Evolutionary conservation across 2,329 filamentous ascomycete species (phyloP).

Genomic region (Xylaria sp.): DNA sequence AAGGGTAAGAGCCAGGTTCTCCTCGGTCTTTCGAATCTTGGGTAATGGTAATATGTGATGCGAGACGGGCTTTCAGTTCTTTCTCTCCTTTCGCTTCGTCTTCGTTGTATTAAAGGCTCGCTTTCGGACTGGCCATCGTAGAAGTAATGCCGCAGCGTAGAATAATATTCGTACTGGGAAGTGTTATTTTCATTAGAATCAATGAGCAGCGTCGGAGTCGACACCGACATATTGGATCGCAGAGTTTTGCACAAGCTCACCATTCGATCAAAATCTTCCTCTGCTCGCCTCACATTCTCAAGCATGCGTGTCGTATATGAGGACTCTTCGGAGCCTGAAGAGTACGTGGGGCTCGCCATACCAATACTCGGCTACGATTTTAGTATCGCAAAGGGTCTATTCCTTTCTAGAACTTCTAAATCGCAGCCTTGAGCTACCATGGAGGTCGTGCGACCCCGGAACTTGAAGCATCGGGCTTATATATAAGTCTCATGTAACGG

Average conservation of each 20-base stretch:
- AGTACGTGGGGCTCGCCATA: constrained; percentile 26
- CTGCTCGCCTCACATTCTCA: background rate
- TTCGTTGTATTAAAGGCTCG: background rate
- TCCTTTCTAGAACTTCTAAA: constrained; percentile 3
- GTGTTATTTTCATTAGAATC: background rate
- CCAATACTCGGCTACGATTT: background rate
- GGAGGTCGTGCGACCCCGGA: no score
- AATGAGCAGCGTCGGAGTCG: background rate
- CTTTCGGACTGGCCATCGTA: background rate
- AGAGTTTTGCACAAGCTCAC: constrained; percentile 18
- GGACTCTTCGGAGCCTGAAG: constrained; percentile 30
- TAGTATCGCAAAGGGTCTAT: background rate
- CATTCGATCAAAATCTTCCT: constrained; percentile 16
- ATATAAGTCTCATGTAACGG: background rate
- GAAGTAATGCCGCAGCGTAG: background rate
- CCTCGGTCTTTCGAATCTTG: background rate
- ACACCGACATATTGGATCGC: background rate
- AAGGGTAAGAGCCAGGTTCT: background rate
- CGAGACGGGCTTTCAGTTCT: background rate
- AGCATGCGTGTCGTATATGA: constrained; percentile 21
- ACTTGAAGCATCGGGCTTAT: background rate
- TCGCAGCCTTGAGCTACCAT: background rate
- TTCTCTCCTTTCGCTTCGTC: background rate
- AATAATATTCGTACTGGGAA: background rate
- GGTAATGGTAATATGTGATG: background rate